These are phyloP conservation scores for Fusarium globosum DNA, from an alignment of 2,329 filamentous ascomycete genomes.

Conservation along the genomic window DNA sequence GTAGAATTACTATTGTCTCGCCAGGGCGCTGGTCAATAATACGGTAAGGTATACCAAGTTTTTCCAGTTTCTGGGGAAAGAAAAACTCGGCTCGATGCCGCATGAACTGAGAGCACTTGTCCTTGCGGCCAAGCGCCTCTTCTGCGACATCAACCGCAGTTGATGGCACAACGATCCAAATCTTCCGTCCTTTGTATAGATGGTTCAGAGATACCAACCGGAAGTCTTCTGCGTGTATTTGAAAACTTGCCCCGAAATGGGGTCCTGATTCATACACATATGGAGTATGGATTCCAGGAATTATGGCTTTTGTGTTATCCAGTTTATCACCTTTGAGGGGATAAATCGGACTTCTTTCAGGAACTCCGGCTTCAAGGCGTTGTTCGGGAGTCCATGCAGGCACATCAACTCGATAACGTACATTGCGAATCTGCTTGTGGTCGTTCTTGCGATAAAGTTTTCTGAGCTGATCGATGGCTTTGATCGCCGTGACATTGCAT, in stretches of 20 bases:
- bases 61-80: slow-evolving; percentile 54
- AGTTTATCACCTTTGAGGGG: slow-evolving; percentile 53
- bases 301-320: slow-evolving; percentile 52
- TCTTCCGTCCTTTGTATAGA: slow-evolving; percentile 54
- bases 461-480: slow-evolving; percentile 49
- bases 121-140: slow-evolving; percentile 48
- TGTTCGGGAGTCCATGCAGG: slow-evolving; percentile 53
- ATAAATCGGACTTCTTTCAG: slow-evolving; percentile 52
- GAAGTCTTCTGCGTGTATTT: slow-evolving; percentile 56
- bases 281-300: slow-evolving; percentile 55
- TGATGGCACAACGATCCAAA: slow-evolving; percentile 54
- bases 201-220: slow-evolving; percentile 54
- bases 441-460: slow-evolving; percentile 52
- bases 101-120: slow-evolving; percentile 55
- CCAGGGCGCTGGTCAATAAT: slow-evolving; percentile 54
- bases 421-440: slow-evolving; percentile 51
- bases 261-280: slow-evolving; percentile 55
- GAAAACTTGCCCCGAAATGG: slow-evolving; percentile 54
- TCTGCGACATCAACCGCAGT: slow-evolving; percentile 52
- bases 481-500: slow-evolving; percentile 41
- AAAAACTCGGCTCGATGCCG: slow-evolving; percentile 55
- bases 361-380: slow-evolving; percentile 51
- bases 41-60: slow-evolving; percentile 52
- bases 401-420: slow-evolving; percentile 54
- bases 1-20: slow-evolving; percentile 54